Base-by-base conservation (phyloP, 305 asterid genomes). In the Rubia occidens region DNA sequence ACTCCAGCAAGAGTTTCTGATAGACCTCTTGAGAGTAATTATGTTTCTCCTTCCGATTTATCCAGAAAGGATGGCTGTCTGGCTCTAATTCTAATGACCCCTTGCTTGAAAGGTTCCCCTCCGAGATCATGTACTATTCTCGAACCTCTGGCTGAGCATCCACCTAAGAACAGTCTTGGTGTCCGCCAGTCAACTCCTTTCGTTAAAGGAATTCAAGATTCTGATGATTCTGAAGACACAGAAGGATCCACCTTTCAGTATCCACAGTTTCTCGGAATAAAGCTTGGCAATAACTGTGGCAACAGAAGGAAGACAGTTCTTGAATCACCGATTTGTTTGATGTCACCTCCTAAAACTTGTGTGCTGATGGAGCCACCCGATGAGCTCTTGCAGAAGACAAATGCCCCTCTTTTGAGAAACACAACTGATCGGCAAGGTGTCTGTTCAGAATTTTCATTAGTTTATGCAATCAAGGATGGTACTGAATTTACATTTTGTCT, bases 311-410 rank as follows among this genome's bases (percentile, higher is more conserved):
- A 72, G 77, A 73, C 43, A 54, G 81, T 66, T 24, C 92, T 87
- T 56, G 91, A 88, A 66, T 90, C 94, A 40, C 95, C 96, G 40
- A 73, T 74, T 66, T 86, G 89, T 91, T 62, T 80, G 24, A 77
- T 81, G 67, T 90, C 98, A 15, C 98, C 98, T 78, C 96, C 98
- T 18, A 94, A 86, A 82, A 86, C 95, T 51, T 90, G 98, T 61
- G 85, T 75, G 69, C 65, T 93, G 39, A 75, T 94, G 95, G 89
- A 88, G 77, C 95, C 90, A 39, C 60, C 87, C 18, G 86, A 82
- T 68, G 89, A 84, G 66, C 68, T 75, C 69, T 54, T 70, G 55
- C 55, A 71, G 75, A 51, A 6, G 39, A 68, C 69, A 18, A 56
- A 68, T 60, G 75, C 39, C 42, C 35, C 72, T 18, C 72, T 62